Evolutionary conservation across 345 rosid genomes (phyloP), one percentile per base, ranked within the genome.

Genomic region (Rubroshorea leprosula): DNA sequence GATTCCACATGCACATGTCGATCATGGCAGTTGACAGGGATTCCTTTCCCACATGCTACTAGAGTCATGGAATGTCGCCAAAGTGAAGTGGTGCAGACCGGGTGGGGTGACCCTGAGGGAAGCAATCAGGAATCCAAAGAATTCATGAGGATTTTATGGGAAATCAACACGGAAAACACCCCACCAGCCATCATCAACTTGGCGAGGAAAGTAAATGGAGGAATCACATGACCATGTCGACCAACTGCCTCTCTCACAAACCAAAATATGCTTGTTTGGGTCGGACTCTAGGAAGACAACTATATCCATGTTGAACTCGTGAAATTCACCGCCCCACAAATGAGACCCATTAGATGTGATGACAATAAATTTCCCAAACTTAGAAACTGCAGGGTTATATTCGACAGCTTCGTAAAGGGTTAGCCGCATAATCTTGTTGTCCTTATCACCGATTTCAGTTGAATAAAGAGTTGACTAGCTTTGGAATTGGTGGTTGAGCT

Each of bases 131-230:
- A 63, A 71, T 12, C 20, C 57, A 6, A 74, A 21, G 38, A 27
- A 31, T 13, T 61, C 66, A 7, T 38, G 52, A n/a, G 69, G 14
- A 62, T 64, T 76, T 1, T 35, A 64, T 9, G 79, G 68, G 39
- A 91, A 43, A 38, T 70, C 80, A 0, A 77, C 62, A 17, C 74
- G 57, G 74, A 63, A 92, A 64, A 92, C 72, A 77, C 98, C 86
- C 98, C 98, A 89, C 95, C 95, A 92, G 4, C 95, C 95, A 67
- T 92, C 96, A 13, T 83, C 84, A 1, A 82, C 85, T 65, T 76
- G 76, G 50, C 82, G 86, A 68, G 89, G 98, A 63, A 89, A 92
- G 81, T 71, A 92, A 49, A 92, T 67, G 23, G 64, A 60, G 7
- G 81, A 71, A 49, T 89, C 98, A 17, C 90, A 79, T 11, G 73